phyloP scores from a whole-genome alignment of 2,329 filamentous ascomycete species.

The Cladosporium colombiae region DNA sequence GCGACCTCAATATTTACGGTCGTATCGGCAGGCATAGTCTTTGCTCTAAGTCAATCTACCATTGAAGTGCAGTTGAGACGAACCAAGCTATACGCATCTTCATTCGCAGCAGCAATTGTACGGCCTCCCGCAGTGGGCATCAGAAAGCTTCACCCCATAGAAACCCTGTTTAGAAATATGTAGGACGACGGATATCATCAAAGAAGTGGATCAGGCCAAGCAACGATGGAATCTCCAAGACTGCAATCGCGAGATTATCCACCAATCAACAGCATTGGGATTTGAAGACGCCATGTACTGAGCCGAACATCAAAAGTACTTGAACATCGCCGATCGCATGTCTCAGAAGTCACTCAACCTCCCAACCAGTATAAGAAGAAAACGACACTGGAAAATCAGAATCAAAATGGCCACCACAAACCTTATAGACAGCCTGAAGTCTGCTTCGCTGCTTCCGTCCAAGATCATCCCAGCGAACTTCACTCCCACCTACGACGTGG shows the following conservation, averaged over 20 bases:
- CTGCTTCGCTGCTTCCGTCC: slow-evolving; percentile 36
- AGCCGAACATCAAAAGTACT: background rate
- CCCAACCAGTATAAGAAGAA: background rate
- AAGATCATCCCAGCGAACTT: slow-evolving; percentile 47
- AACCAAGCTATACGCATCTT: too few relatives aligned
- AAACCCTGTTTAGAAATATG: background rate
- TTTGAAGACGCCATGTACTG: background rate
- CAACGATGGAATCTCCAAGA: background rate
- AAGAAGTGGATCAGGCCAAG: background rate
- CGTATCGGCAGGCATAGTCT: background rate
- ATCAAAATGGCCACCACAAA: background rate
- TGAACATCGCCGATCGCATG: background rate
- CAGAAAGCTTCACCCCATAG: background rate
- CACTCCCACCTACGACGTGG: slow-evolving; percentile 36
- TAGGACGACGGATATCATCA: background rate
- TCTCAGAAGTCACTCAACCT: background rate
- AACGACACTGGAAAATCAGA: background rate
- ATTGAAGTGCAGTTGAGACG: too few relatives aligned
- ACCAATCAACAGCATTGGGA: background rate
- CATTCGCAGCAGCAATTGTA: background rate
- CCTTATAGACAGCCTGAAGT: slow-evolving; percentile 32
- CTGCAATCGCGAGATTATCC: background rate
- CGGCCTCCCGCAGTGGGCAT: background rate
- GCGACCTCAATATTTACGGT: background rate
- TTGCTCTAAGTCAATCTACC: background rate